These are phyloP conservation scores for Mucor circinelloides DNA, from an alignment of 371 early-diverging fungal genomes.

Conservation along the genomic window DNA sequence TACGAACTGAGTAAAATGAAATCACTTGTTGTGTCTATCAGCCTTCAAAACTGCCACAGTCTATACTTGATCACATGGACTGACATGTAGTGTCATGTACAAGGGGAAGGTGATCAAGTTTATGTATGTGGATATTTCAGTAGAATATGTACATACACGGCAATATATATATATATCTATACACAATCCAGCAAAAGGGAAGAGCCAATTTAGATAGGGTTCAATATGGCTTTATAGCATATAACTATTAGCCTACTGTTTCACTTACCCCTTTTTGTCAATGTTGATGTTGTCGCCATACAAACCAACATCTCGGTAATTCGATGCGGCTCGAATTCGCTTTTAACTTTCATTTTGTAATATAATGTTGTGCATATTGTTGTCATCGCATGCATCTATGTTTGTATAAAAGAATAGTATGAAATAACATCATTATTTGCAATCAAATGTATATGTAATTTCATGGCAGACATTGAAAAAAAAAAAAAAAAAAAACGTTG, in stretches of 20 bases:
- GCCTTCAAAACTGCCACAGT: background rate
- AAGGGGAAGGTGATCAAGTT: too few relatives aligned
- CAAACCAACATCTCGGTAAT: background rate
- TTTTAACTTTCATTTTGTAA: background rate
- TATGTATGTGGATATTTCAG: background rate
- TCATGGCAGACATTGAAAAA: background rate
- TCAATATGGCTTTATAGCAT: background rate
- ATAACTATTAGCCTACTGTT: background rate
- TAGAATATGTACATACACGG: too few relatives aligned
- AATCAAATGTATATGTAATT: background rate
- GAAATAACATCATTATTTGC: background rate
- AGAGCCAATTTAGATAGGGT: background rate
- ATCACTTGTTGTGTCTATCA: background rate
- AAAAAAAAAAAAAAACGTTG: background rate
- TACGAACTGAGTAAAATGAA: background rate
- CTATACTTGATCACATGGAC: background rate
- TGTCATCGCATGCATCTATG: background rate
- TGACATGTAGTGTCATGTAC: background rate
- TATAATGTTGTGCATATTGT: background rate
- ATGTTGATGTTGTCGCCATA: background rate
- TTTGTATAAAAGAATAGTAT: background rate
- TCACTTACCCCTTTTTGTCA: background rate
- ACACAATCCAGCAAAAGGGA: too few relatives aligned
- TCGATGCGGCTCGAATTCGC: background rate
- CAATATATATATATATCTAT: too few relatives aligned